Percentiles rank a stretch among this genome's conserved stretches.
Conservation (phyloP, 345 rosid species). For the Corchorus capsularis region DNA sequence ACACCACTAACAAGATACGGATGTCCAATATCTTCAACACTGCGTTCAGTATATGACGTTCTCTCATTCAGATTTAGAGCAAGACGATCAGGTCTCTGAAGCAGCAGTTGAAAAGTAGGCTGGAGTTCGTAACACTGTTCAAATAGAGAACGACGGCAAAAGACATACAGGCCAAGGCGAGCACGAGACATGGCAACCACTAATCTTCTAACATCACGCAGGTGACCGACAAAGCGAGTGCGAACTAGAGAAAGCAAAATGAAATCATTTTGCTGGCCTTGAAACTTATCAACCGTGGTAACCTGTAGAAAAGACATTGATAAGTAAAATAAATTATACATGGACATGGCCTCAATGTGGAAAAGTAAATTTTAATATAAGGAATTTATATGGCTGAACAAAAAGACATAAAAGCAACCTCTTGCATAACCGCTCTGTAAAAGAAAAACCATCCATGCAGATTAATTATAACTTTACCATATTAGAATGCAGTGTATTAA, state of each 20-base stretch:
- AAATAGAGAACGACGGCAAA: slow-evolving; percentile 87
- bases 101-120: slow-evolving; percentile 83
- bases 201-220: slow-evolving; percentile 96
- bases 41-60: slow-evolving; percentile 70
- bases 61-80: slow-evolving; percentile 65
- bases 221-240: slow-evolving; percentile 95
- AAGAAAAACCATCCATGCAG: neutral
- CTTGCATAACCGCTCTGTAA: neutral
- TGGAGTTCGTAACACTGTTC: slow-evolving; percentile 97
- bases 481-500: neutral
- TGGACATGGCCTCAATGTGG: neutral
- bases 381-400: neutral
- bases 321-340: slow-evolving; percentile 11
- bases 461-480: neutral
- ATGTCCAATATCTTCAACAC: slow-evolving; percentile 67
- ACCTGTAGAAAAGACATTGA: slow-evolving; percentile 48
- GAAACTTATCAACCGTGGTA: slow-evolving; percentile 97
- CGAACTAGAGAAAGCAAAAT: slow-evolving; percentile 94
- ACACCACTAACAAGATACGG: slow-evolving; percentile 58
- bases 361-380: neutral
- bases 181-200: slow-evolving; percentile 99
- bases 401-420: neutral
- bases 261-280: slow-evolving; percentile 97
- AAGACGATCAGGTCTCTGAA: slow-evolving; percentile 81
- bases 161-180: slow-evolving; percentile 84